Base-by-base conservation (phyloP, 2,329 filamentous ascomycete species). In the Fusarium xylarioides region DNA sequence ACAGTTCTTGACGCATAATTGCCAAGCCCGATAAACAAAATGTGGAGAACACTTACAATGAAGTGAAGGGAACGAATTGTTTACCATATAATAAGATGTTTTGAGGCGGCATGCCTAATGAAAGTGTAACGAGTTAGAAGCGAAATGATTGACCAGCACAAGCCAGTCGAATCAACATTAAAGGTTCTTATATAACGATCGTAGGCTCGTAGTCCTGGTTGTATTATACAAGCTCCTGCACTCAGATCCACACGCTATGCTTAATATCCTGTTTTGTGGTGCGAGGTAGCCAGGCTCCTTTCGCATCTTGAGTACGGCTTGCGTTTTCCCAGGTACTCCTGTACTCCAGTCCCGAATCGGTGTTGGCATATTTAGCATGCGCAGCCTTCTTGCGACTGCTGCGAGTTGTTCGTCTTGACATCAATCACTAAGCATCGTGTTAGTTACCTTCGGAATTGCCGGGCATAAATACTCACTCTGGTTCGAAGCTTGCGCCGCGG, bases 371-470 rank as follows among this genome's bases (percentile, higher is more conserved):
- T 56, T 79, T 79, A 84, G 76, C 82, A 84, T 69, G 82, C 79
- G 82, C 93, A 95, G 65, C 91, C 91, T 70, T 95, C 92, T 82
- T 95, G 93, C 79, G 87, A 88, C 73, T 90, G 85, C 67, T 90
- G 89, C 76, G 89, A 88, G 62, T 89, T 89, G 83, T 91, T 94
- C 80, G 95, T 95, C 84, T 95, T 96, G 76, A 97, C 94, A 84
- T 97, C 94, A 80, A 97, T 97, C 93, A 96, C 94, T 96, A 77
- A 26, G 65, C 43, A 30, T 43, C 19, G 74, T 82, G 58, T 63
- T 37, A 52, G 67, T 62, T 53, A 60, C 18, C 19, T 49, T 35
- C 21, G 28, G 18, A 43, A 34, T 19, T 44, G 21, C 34, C 40
- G 11, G 11, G 16, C 23, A 44, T n/a, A 34, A 23, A 23, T 26